Evolutionary conservation across 2,329 filamentous ascomycete genomes (phyloP), one percentile per base, ranked within the genome.

Genomic region (Alternaria conjuncta): DNA sequence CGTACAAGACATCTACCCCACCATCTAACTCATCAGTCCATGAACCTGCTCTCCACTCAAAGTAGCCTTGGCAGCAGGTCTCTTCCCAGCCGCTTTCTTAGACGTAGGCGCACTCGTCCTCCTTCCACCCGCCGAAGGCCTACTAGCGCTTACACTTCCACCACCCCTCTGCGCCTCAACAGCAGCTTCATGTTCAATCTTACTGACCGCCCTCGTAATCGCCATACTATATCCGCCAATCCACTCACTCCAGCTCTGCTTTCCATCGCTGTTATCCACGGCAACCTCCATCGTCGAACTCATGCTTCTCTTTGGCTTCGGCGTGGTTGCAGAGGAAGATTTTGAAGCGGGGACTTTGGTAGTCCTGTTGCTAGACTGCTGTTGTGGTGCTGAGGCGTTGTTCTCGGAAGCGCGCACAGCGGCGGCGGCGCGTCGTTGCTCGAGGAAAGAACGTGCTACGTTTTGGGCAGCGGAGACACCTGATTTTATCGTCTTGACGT

Each of bases 161-260:
- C 51, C 45, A 18, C 45, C 54, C 23, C 57, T 57, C 64, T 74
- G 72, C 47, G 68, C 75, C 62, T 79, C 77, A 55, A 80, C 60
- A 13, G 73, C 76, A 44, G 75, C 77, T 50, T 80, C 78, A 20
- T 77, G 74, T 60, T 79, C 77, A 41, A 79, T 78, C 54, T 67
- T 80, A 54, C 74, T 77, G 10, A 80, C 75, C n/a, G 75, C 77
- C 44, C 75, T 57, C 18, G 73, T 72, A 49, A 80, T 78, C 10
- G 77, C 76, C 63, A 80, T 65, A 53, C 77, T 79, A 56, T 80
- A 80, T 15, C 77, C 78, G 0, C 78, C 78, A 55, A 80, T 78
- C 77, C 77, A 80, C 55, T 80, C 78, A 8, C 75, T 65, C 78
- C 78, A 80, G 32, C 73, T 73, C 67, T 77, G 68, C 55, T 75